Percentiles rank a stretch among this genome's conserved stretches.
phyloP scores from a whole-genome alignment of 73 alveolate genomes.

The Paramecium primaurelia region DNA sequence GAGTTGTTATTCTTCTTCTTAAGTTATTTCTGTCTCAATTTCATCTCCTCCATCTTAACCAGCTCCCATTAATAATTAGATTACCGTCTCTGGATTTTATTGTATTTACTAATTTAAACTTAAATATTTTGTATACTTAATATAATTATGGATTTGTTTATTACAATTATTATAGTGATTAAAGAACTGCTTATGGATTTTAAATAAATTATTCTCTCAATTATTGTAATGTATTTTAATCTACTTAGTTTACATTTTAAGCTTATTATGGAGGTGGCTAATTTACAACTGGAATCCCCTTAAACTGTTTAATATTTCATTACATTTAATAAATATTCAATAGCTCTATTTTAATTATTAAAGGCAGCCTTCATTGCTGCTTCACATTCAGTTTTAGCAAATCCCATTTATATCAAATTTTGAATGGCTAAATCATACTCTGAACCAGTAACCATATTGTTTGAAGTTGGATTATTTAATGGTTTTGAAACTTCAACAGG shows the following conservation, averaged over 20 bases:
- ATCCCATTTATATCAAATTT: constrained; percentile 46
- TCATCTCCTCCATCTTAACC: constrained; percentile 1
- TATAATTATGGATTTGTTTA: constrained; percentile 51
- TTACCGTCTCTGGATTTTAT: constrained; percentile 40
- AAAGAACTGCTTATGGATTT: constrained; percentile 34
- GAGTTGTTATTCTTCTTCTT: neutral
- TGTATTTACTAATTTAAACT: neutral
- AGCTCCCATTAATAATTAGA: constrained; percentile 25
- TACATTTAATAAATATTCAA: constrained; percentile 53
- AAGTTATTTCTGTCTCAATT: neutral
- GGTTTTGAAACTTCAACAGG: neutral
- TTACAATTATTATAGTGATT: constrained; percentile 2
- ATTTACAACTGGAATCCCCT: neutral
- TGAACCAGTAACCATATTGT: neutral
- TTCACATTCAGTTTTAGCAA: constrained; percentile 17
- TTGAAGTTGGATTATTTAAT: neutral
- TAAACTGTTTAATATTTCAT: neutral
- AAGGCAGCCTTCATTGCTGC: constrained; percentile 57
- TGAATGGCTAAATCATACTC: constrained; percentile 43
- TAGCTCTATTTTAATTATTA: constrained; percentile 53
- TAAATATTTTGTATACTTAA: neutral
- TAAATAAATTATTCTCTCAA: constrained; percentile 3
- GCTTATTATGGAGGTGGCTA: neutral
- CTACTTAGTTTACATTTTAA: neutral
- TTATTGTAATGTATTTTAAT: neutral